A percentile compares a stretch with the other conserved stretches of the same genome.
These are phyloP conservation scores for Plasmodium gaboni DNA, from an alignment of 169 alveolate genomes.

Conservation along the genomic window DNA sequence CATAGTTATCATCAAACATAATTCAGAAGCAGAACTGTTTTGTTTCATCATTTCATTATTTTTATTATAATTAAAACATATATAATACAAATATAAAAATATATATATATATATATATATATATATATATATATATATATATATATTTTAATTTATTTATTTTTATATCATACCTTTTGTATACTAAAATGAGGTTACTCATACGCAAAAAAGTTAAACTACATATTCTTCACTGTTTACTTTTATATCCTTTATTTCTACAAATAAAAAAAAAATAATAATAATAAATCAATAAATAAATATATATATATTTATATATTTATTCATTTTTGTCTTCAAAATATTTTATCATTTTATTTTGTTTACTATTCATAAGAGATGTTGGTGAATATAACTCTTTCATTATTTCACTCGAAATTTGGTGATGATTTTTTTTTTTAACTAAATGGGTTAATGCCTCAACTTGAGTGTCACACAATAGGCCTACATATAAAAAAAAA, in stretches of 20 bases:
- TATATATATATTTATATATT: background rate
- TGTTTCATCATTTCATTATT: slow-evolving; percentile 50
- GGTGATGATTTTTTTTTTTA: slow-evolving; percentile 42
- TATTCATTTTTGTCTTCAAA: too few relatives aligned
- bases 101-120: background rate
- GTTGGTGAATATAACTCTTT: slow-evolving; percentile 44
- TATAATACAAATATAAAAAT: background rate
- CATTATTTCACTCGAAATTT: slow-evolving; percentile 38
- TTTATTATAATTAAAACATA: background rate
- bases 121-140: background rate
- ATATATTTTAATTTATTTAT: background rate
- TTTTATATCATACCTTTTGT: background rate
- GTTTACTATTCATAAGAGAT: slow-evolving; percentile 15
- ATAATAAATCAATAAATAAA: background rate
- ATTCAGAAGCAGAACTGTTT: slow-evolving; percentile 75
- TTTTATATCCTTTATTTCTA: slow-evolving; percentile 26
- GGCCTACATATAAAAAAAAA: slow-evolving; percentile 19
- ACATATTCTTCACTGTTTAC: slow-evolving; percentile 4
- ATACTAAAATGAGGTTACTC: background rate
- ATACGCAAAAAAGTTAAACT: background rate
- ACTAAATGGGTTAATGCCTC: slow-evolving; percentile 16
- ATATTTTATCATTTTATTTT: too few relatives aligned
- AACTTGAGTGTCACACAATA: slow-evolving; percentile 24
- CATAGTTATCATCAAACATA: slow-evolving; percentile 37
- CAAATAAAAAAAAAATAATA: slow-evolving; percentile 10